Conservation (phyloP, 345 rosid species). For the Geranium rotundifolium region DNA sequence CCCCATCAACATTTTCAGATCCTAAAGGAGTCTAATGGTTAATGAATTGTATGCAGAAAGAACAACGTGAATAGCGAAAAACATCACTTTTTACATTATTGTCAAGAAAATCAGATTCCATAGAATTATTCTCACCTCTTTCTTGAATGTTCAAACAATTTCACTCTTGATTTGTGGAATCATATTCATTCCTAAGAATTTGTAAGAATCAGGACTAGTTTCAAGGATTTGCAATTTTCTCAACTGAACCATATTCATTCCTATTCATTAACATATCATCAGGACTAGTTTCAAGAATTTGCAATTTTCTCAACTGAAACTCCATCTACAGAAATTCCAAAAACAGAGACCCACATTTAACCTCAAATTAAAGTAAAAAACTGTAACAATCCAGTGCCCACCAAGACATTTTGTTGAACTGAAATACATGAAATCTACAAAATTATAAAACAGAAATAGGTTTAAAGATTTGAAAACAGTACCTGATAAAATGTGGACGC, state of each 20-base stretch:
- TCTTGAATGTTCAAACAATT: background rate
- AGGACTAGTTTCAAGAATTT: background rate
- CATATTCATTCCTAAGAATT: too few species aligned
- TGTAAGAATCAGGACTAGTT: too few species aligned
- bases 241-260: background rate
- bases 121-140: background rate
- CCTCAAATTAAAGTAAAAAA: background rate
- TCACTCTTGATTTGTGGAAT: too few species aligned
- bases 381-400: background rate
- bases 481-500: constrained; percentile 68
- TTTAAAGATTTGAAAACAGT: background rate
- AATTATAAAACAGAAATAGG: background rate
- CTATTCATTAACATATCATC: too few species aligned
- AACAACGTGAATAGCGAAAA: too few species aligned
- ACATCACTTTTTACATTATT: too few species aligned
- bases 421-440: background rate
- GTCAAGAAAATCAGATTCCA: too few species aligned
- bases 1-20: too few species aligned
- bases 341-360: background rate
- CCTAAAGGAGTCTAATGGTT: too few species aligned
- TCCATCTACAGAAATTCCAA: background rate
- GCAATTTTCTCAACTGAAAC: background rate
- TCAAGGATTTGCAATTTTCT: background rate
- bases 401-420: background rate
- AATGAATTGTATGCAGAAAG: too few species aligned